Base-by-base conservation (phyloP, 1,284 basidiomycete species). In the Pyrrhoderma lamaoense region DNA sequence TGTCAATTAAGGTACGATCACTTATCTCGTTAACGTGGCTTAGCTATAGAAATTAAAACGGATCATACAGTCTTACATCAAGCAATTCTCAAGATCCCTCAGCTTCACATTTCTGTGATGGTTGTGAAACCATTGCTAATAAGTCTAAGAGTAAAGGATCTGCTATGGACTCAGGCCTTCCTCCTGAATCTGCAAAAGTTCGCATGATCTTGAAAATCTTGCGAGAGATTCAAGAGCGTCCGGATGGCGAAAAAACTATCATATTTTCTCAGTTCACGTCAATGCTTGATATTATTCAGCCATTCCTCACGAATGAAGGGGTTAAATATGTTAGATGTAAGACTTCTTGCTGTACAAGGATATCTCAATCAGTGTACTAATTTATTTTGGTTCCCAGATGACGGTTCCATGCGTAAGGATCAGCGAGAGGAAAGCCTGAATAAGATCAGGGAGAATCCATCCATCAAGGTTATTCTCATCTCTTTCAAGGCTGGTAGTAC, bases 401-500 rank as follows among this genome's bases (percentile, higher is more conserved):
- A 96, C 61, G 93, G 93, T 0, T 80, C 79, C 0, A 93, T 96
- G 89, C 68, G 71, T 9, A 80, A 86, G 49, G 77, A 78, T 35
- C 76, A 89, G 56, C 82, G 94, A 16, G 86, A 93, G 60, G 75
- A 72, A 8, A 79, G 87, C 3, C 68, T 98, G 21, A 71, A 82
- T 21, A 77, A 74, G 55, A 94, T 99, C 66, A 81, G 79, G 62
- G 79, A 62, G 22, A 79, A 78, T 61, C 64, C 68, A 8, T 71
- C 61, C 2, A 78, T 74, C 13, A 77, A 73, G 21, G 80, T 95
- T 36, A 97, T 98, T 54, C 70, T 99, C 55, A 95, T 98, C 56
- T 96, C 93, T 0, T 95, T 98, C 80, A 97, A 96, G 66, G 92
- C 93, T 11, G 93, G 93, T 1, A 89, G 86, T 62, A 93, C 90